phyloP scores from a whole-genome alignment of 495 filamentous ascomycete genomes.

The Lasiosphaeria hispida region DNA sequence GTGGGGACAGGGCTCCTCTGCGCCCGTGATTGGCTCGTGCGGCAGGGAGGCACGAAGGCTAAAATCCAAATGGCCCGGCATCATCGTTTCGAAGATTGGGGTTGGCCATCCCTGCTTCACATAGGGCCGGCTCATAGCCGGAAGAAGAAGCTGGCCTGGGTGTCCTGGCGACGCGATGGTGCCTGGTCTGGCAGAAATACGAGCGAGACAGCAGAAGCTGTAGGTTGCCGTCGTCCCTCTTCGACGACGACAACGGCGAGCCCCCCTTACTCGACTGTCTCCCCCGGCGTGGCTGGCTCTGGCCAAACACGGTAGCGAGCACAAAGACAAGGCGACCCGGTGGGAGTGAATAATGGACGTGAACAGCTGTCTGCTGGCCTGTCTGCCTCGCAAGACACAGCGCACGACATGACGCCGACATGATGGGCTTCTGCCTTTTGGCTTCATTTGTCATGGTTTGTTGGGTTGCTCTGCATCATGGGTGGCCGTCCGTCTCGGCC shows the following conservation, averaged over 20 bases:
- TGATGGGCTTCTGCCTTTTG: background rate
- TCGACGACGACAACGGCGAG: too few relatives aligned
- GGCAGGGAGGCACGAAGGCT: constrained; percentile 7
- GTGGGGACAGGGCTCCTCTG: constrained; percentile 10
- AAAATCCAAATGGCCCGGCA: constrained; percentile 12
- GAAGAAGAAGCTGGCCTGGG: too few relatives aligned
- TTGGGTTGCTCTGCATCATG: constrained; percentile 13
- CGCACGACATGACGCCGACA: background rate
- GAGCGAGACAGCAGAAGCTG: too few relatives aligned
- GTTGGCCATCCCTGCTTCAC: background rate
- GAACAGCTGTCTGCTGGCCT: background rate
- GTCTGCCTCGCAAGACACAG: constrained; percentile 1
- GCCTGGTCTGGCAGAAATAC: too few relatives aligned
- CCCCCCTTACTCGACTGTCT: too few relatives aligned
- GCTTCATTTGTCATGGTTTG: constrained; percentile 8
- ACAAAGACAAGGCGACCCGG: too few relatives aligned
- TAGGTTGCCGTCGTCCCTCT: too few relatives aligned
- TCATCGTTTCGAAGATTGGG: constrained; percentile 7
- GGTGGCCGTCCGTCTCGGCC: background rate
- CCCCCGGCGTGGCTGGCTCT: too few relatives aligned
- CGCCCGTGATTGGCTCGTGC: constrained; percentile 4
- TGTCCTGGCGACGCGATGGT: too few relatives aligned
- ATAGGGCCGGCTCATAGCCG: background rate
- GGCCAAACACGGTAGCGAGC: too few relatives aligned
- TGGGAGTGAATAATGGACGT: too few relatives aligned